Evolutionary conservation across 2,329 filamentous ascomycete genomes (phyloP), one percentile per base, ranked within the genome.

Genomic region (Septoria linicola): DNA sequence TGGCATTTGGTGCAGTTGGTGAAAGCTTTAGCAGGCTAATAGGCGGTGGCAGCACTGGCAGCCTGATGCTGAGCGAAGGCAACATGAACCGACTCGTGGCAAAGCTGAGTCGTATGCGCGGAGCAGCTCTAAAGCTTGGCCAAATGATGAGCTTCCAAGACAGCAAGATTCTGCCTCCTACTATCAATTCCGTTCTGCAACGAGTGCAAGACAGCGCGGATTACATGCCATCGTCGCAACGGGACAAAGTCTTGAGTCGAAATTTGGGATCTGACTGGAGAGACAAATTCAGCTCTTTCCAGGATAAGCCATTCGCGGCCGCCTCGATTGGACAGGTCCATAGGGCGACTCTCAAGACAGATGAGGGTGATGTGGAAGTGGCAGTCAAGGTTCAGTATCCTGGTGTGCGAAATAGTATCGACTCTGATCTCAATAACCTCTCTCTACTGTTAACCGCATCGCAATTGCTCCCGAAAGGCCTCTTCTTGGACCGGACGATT

Each of bases 141-240:
- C 93, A 99, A 74, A 93, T 97, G 87, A 87, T 99, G 78, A 96
- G 90, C 69, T 93, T 99, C 66, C 93, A 99, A 75, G 93, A 99
- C 72, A 84, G 89, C 31, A 97, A 96, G 70, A 90, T 96, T 83
- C 80, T 99, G 8, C 93, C 93, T 0, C 82, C 81, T 0, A 82
- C 88, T 1, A 90, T 99, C 42, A 89, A 95, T 59, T 82, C 92
- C 64, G 89, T 99, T 1, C 75, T 99, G 10, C 90, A 96, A 67
- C 84, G 95, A 4, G 93, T 99, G 0, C 93, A 99, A 68, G 93
- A 99, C 68, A 85, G 89, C 50, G 93, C 93, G 32, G 92, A 99
- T 70, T 99, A 97, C 70, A 99, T 99, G 93, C 93, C 93, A 0
- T 81, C 89, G 2, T 96, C 85, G 68, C 93, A 99, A 70, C 85